Evolutionary conservation across 1,284 basidiomycete species (phyloP).

Genomic region (Tremellales sp.): DNA sequence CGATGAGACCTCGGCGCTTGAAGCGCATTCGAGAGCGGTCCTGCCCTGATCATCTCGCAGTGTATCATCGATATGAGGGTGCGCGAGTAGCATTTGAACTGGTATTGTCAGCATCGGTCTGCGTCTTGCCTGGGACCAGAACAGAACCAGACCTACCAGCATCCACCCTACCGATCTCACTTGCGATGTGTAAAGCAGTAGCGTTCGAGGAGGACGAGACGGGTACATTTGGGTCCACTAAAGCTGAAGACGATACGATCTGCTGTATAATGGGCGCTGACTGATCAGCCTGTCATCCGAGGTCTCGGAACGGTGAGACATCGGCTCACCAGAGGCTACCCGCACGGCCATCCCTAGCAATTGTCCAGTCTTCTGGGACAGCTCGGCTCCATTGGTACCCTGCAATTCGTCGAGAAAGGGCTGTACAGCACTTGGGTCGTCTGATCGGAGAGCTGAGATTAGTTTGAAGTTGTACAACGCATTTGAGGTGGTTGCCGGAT

Average conservation of each 20-base stretch:
- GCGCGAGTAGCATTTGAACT: conserved; percentile 66
- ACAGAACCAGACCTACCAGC: conserved; percentile 50
- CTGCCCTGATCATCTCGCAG: conserved; percentile 65
- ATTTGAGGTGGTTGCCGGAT: no score
- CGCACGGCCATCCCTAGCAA: conserved; percentile 81
- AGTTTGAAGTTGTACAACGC: conserved; percentile 74
- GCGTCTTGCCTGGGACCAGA: conserved; percentile 7
- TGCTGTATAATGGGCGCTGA: conserved; percentile 60
- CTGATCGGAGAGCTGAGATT: conserved; percentile 69
- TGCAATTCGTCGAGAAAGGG: conserved; percentile 74
- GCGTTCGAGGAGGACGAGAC: conserved; percentile 66
- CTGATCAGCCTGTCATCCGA: conserved; percentile 1
- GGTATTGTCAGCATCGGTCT: conserved; percentile 8
- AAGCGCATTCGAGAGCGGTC: conserved; percentile 67
- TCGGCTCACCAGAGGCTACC: conserved; percentile 67
- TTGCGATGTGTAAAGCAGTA: conserved; percentile 82
- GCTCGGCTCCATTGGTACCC: conserved; percentile 54
- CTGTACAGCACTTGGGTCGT: conserved; percentile 72
- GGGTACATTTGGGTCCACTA: conserved; percentile 50
- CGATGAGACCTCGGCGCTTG: conserved; percentile 61
- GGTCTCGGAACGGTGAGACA: background rate
- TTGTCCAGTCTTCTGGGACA: conserved; percentile 55
- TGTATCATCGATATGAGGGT: conserved; percentile 77
- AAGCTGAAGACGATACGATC: conserved; percentile 70
- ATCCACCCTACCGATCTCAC: conserved; percentile 72